Evolutionary conservation across 352 stramenopile genomes (phyloP).

Genomic region (Pythium volutum): DNA sequence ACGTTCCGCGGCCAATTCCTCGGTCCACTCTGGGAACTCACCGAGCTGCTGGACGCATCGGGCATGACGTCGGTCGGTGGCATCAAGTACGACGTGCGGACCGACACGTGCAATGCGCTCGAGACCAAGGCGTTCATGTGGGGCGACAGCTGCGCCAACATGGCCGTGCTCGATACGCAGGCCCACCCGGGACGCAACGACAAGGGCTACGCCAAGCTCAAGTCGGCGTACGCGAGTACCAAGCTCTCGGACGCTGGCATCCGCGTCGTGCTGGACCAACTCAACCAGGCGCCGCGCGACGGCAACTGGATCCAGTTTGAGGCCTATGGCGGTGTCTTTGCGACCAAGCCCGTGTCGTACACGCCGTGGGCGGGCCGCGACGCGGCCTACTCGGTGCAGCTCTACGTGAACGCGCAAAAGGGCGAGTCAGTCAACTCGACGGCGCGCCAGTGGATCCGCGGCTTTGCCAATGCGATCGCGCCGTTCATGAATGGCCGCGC

Average conservation of each 20-base stretch:
- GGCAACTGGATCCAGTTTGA: slow-evolving; percentile 57
- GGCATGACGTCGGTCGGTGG: slow-evolving; percentile 33
- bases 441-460: slow-evolving; percentile 41
- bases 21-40: slow-evolving; percentile 32
- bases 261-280: slow-evolving; percentile 34
- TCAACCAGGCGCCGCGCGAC: slow-evolving; percentile 34
- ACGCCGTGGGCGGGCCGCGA: slow-evolving; percentile 45
- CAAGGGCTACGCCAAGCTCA: slow-evolving; percentile 51
- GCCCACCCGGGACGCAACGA: slow-evolving; percentile 30
- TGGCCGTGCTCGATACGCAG: slow-evolving; percentile 27
- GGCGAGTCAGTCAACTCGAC: slow-evolving; percentile 34
- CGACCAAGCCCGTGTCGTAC: slow-evolving; percentile 38
- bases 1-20: slow-evolving; percentile 46
- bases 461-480: slow-evolving; percentile 31
- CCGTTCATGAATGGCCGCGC: slow-evolving; percentile 44
- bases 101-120: slow-evolving; percentile 42
- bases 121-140: slow-evolving; percentile 50
- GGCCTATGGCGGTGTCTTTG: slow-evolving; percentile 45
- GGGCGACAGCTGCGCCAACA: slow-evolving; percentile 38
- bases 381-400: slow-evolving; percentile 47
- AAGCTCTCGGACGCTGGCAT: slow-evolving; percentile 37
- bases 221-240: slow-evolving; percentile 44
- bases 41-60: slow-evolving; percentile 34
- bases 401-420: slow-evolving; percentile 38
- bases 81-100: slow-evolving; percentile 35